Base-by-base conservation (phyloP, 345 rosid species). In the Populus deltoides region DNA sequence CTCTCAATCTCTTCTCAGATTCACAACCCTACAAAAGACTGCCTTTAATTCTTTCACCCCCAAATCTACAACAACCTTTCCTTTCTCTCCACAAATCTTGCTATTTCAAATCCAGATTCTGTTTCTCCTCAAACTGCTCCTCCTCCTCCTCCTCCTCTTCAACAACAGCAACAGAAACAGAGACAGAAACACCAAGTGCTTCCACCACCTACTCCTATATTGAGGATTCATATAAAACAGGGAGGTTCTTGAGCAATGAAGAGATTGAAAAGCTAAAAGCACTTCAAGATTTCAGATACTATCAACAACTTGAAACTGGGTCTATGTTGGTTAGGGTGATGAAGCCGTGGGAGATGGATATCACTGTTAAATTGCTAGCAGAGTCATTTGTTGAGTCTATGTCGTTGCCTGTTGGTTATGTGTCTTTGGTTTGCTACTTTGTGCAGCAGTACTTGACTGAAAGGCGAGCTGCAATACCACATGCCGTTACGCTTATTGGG, bases 371-470 rank as follows among this genome's bases (percentile, higher is more conserved):
- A 49, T 86, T 94, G 61, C 86, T 94, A 11, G 91, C 97, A 6
- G 94, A 90, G 83, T 92, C 99, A 7, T 95, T 95, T 71, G 88
- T 91, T 0, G 99, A 92, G 75, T 91, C 98, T n/a, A 91, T 93
- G 97, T 66, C 87, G 75, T 79, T 92, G 81, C 92, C 94, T 66
- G 55, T 78, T 33, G 92, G 89, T 65, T 93, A 92, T 67, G 87
- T 90, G 75, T 57, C 88, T 61, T 81, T 95, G 86, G 45, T 95
- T 78, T 83, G 87, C 72, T 95, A 88, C 83, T 80, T 91, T 81
- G 97, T 93, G 85, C 92, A 90, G 83, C 94, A 93, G 85, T 93
- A 95, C 84, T 69, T 95, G 92, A 82, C 86, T 12, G 94, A 93
- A 89, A 88, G 96, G 81, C 83, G 92, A 81, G 81, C 83, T 38